Conservation (phyloP, 169 alveolate genomes). For the Cardiosporidium cionae region DNA sequence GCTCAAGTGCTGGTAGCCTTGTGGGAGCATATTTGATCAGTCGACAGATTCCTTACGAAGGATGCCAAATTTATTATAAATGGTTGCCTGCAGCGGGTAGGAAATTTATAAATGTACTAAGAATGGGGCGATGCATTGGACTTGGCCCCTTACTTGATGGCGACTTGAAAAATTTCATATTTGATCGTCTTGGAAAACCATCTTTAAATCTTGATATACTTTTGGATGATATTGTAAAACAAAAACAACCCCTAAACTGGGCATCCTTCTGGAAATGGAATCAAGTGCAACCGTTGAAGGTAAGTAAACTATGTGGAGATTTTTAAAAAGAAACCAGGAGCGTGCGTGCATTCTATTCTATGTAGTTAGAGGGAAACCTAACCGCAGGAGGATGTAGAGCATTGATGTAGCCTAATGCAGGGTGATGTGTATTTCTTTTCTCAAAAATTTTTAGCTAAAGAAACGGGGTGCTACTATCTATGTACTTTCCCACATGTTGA, state of each 20-base stretch:
- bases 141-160: constrained; percentile 21
- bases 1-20: constrained; percentile 31
- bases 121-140: constrained; percentile 21
- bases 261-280: neutral
- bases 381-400: neutral
- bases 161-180: constrained; percentile 4
- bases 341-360: too few relatives aligned
- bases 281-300: constrained; percentile 32
- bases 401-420: neutral
- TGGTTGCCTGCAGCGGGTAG: constrained; percentile 22
- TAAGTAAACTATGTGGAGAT: neutral
- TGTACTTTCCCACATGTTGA: neutral
- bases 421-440: neutral
- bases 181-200: constrained; percentile 19
- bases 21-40: constrained; percentile 29
- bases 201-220: constrained; percentile 17
- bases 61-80: constrained; percentile 17
- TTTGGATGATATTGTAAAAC: constrained; percentile 16
- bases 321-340: neutral
- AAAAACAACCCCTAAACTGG: constrained; percentile 27
- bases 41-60: constrained; percentile 30
- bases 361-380: neutral
- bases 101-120: neutral
- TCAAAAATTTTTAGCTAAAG: too few relatives aligned
- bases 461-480: neutral